A percentile compares a stretch with the other conserved stretches of the same genome.
Evolutionary conservation across 768 basidiomycete species (phyloP).

Genomic region (Pleurotus citrinopileatus): DNA sequence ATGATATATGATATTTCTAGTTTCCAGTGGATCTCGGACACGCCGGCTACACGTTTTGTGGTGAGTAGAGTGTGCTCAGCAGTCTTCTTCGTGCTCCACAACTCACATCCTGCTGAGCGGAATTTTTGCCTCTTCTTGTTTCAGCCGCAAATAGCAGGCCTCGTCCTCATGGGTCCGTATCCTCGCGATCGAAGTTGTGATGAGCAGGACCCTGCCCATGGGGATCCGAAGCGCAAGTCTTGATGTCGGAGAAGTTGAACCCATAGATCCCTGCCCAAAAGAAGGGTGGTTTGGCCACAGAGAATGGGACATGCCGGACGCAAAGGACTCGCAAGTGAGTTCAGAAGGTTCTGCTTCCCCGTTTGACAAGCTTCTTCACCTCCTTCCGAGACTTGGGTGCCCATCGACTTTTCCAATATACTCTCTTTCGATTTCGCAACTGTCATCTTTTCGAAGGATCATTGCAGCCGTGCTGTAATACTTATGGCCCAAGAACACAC

Average conservation of each 20-base stretch:
- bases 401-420: background rate
- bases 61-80: background rate
- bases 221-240: slow-evolving; percentile 1
- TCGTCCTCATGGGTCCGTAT: background rate
- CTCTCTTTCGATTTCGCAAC: background rate
- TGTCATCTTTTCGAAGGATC: background rate
- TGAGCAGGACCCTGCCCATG: background rate
- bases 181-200: background rate
- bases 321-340: slow-evolving; percentile 1
- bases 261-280: background rate
- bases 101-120: background rate
- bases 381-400: background rate
- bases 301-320: background rate
- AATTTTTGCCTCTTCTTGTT: background rate
- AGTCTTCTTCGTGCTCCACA: slow-evolving; percentile 7
- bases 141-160: background rate
- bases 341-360: background rate
- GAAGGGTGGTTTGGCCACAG: background rate
- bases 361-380: slow-evolving; percentile 2
- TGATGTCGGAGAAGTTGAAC: background rate
- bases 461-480: too few species aligned
- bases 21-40: background rate
- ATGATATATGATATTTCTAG: background rate
- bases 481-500: too few species aligned
- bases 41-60: slow-evolving; percentile 6